These are phyloP conservation scores for Fusarium sp. DNA, from an alignment of 2,329 filamentous ascomycete species.

Conservation along the genomic window DNA sequence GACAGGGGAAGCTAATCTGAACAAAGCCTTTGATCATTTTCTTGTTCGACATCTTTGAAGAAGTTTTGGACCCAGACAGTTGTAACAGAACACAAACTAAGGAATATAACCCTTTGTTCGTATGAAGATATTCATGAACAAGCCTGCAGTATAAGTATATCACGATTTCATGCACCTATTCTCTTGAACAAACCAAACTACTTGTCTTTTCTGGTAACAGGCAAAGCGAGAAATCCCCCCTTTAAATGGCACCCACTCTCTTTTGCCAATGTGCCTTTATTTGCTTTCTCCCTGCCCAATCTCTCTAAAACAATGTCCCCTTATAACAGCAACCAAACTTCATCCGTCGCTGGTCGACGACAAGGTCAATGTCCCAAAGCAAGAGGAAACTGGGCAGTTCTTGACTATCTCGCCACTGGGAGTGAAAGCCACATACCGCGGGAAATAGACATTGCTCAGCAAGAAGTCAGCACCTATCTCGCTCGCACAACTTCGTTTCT, in stretches of 20 bases:
- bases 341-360: neutral
- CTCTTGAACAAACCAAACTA: neutral
- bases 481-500: neutral
- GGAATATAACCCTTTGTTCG: slow-evolving; percentile 8
- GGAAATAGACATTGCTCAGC: slow-evolving; percentile 9
- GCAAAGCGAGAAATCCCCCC: neutral
- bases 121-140: neutral
- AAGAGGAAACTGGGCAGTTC: slow-evolving; percentile 2
- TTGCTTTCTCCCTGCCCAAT: neutral
- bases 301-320: neutral
- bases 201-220: neutral
- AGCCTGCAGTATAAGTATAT: neutral
- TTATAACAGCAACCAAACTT: neutral
- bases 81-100: neutral
- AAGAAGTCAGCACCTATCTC: neutral
- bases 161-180: neutral
- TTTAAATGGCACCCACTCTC: neutral
- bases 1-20: neutral
- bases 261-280: neutral
- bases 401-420: neutral
- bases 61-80: neutral
- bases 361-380: slow-evolving; percentile 5
- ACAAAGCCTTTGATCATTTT: slow-evolving; percentile 20
- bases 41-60: slow-evolving; percentile 17
- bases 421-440: neutral